Conservation (phyloP, 352 stramenopile genomes). For the Phytophthora kernoviae region DNA sequence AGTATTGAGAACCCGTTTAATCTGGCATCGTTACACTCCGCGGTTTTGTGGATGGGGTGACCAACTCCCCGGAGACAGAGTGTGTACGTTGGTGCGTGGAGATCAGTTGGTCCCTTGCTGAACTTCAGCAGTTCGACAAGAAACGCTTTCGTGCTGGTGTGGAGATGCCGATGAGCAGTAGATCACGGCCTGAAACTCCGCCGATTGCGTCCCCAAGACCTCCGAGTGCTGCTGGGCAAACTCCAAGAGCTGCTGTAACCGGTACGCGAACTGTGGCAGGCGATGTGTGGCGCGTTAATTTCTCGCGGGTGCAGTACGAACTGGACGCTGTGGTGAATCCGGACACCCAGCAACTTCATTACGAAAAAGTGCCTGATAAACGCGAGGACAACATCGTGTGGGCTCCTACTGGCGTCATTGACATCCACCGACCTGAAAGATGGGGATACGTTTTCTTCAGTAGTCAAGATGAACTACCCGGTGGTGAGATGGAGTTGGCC, state of each 20-base stretch:
- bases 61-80: slow-evolving; percentile 68
- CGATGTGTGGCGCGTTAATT: slow-evolving; percentile 89
- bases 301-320: slow-evolving; percentile 88
- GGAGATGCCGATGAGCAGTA: slow-evolving; percentile 1
- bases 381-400: slow-evolving; percentile 79
- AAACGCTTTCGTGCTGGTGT: slow-evolving; percentile 29
- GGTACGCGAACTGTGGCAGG: slow-evolving; percentile 29
- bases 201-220: slow-evolving; percentile 24
- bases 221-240: slow-evolving; percentile 7
- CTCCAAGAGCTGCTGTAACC: slow-evolving; percentile 17
- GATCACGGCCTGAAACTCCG: not conserved
- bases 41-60: slow-evolving; percentile 65
- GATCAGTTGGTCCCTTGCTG: slow-evolving; percentile 69
- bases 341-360: slow-evolving; percentile 54
- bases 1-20: slow-evolving; percentile 81
- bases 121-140: slow-evolving; percentile 69
- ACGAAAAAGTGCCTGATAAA: slow-evolving; percentile 53
- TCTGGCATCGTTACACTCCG: slow-evolving; percentile 47
- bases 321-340: slow-evolving; percentile 48
- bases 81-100: slow-evolving; percentile 87
- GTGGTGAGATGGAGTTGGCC: slow-evolving; percentile 46
- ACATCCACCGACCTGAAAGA: slow-evolving; percentile 77
- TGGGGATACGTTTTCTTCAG: slow-evolving; percentile 78
- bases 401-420: slow-evolving; percentile 71
- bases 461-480: slow-evolving; percentile 39